Percentiles rank a stretch among this genome's conserved stretches.
These are phyloP conservation scores for Termitomyces sp. DNA, from an alignment of 768 basidiomycete species.

Conservation along the genomic window DNA sequence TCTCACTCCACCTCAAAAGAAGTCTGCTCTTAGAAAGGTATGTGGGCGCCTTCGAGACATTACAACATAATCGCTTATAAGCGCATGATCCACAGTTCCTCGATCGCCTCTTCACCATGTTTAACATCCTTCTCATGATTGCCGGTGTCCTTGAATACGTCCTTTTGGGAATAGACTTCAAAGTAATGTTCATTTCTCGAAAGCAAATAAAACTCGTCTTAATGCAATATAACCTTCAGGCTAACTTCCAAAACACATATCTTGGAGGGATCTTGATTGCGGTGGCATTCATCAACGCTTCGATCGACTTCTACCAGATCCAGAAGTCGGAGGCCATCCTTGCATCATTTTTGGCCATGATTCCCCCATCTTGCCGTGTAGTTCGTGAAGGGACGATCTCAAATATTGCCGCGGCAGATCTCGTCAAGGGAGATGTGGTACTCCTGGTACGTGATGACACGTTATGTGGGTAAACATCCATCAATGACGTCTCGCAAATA, in stretches of 20 bases:
- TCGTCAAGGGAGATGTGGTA: slow-evolving; percentile 66
- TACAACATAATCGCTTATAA: not conserved
- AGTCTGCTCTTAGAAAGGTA: slow-evolving; percentile 61
- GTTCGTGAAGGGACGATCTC: slow-evolving; percentile 51
- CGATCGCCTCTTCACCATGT: slow-evolving; percentile 57
- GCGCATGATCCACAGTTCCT: slow-evolving; percentile 39
- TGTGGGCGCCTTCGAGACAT: not conserved
- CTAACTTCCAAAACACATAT: slow-evolving; percentile 61
- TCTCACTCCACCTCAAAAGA: slow-evolving; percentile 63
- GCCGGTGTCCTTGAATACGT: slow-evolving; percentile 64
- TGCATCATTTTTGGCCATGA: slow-evolving; percentile 69
- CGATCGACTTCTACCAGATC: slow-evolving; percentile 67
- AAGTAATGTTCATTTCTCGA: slow-evolving; percentile 26
- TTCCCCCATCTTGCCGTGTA: slow-evolving; percentile 62
- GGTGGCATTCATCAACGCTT: slow-evolving; percentile 65
- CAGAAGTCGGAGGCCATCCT: slow-evolving; percentile 73
- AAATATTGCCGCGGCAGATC: slow-evolving; percentile 52
- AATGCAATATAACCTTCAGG: slow-evolving; percentile 24
- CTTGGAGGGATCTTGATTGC: slow-evolving; percentile 64
- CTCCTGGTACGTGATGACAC: slow-evolving; percentile 39
- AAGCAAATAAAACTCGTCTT: slow-evolving; percentile 5
- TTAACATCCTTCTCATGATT: slow-evolving; percentile 63
- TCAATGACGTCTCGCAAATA: slow-evolving; percentile 1
- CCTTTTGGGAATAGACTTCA: slow-evolving; percentile 56
- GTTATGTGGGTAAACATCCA: not conserved